Evolutionary conservation across 163 green algal species (phyloP), one percentile per base, ranked within the genome.

Genomic region (Scenedesmus sp.): DNA sequence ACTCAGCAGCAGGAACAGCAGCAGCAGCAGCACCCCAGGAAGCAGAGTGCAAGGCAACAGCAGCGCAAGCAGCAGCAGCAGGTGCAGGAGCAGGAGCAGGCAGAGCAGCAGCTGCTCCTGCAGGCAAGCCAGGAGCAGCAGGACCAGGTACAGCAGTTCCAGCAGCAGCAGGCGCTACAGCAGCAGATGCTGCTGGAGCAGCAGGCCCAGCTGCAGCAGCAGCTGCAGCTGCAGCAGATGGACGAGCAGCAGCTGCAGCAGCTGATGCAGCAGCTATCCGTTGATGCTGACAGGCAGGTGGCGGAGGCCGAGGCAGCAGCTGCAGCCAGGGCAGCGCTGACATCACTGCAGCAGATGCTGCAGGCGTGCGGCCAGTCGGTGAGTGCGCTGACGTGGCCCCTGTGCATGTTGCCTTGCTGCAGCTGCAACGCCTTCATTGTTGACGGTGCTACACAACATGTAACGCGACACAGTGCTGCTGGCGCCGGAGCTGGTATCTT

Each of bases 331-430:
- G 59, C 67, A 59, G n/a, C 6, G 46, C 93, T 96, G 15, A 92
- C 93, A 4, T 91, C 95, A 0, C 84, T 98, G 94, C 90, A 96
- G 92, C 94, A 94, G 70, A 94, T 98, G 86, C 87, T 98, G 55
- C 20, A 79, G 34, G 91, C 97, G 57, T 98, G 96, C 67, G 95
- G 94, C 0, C 96, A 98, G 88, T n/a, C 52, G 89, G 94, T 94
- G 62, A 18, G 92, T 18, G 12, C 52, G 4, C 3, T 12, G 26
- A 16, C 46, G 10, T 66, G 67, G 8, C 6, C 13, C 81, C n/a
- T 59, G 26, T 59, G 74, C 15, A 13, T 84, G 77, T 59, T 84
- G n/a, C n/a, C 6, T 23, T 84, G 77, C 77, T 84, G 77, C 77
- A 57, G 8, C n/a, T 84, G 77, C 73, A 26, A 46, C 34, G 34